Evolutionary conservation across 2,329 filamentous ascomycete genomes (phyloP).

Genomic region (Neonectria coccinea): DNA sequence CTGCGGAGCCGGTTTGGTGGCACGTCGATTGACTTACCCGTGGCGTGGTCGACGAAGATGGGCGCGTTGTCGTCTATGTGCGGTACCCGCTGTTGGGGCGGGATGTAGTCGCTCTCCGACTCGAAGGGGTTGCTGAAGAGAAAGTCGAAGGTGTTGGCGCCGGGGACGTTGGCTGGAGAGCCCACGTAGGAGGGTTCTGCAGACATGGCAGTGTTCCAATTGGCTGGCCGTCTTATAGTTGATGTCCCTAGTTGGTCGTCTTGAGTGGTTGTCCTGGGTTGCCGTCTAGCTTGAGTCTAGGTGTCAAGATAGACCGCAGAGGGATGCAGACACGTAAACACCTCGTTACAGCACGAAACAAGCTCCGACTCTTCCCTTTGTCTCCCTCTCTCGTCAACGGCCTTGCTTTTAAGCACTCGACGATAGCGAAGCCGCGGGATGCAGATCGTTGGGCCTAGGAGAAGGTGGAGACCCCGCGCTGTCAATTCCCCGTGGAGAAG

Average conservation of each 20-base stretch:
- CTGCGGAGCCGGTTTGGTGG: neutral
- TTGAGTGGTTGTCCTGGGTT: too few species aligned
- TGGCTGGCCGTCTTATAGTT: conserved; percentile 10
- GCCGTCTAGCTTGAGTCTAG: neutral
- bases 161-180: conserved; percentile 34
- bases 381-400: neutral
- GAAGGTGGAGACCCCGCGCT: conserved; percentile 25
- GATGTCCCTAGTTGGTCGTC: neutral
- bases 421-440: conserved; percentile 23
- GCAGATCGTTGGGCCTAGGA: conserved; percentile 13
- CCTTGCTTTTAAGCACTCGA: conserved; percentile 6
- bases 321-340: neutral
- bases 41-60: conserved; percentile 56
- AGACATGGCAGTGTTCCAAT: conserved; percentile 31
- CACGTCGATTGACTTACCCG: conserved; percentile 45
- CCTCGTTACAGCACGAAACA: neutral
- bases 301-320: neutral
- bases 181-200: conserved; percentile 34
- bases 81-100: conserved; percentile 47
- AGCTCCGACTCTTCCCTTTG: neutral
- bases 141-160: conserved; percentile 52
- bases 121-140: conserved; percentile 54
- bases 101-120: conserved; percentile 45
- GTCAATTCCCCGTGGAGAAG: conserved; percentile 22
- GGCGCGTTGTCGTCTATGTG: conserved; percentile 49